Evolutionary conservation across 306 rosid genomes (phyloP).

Genomic region (Trifolium pratense): DNA sequence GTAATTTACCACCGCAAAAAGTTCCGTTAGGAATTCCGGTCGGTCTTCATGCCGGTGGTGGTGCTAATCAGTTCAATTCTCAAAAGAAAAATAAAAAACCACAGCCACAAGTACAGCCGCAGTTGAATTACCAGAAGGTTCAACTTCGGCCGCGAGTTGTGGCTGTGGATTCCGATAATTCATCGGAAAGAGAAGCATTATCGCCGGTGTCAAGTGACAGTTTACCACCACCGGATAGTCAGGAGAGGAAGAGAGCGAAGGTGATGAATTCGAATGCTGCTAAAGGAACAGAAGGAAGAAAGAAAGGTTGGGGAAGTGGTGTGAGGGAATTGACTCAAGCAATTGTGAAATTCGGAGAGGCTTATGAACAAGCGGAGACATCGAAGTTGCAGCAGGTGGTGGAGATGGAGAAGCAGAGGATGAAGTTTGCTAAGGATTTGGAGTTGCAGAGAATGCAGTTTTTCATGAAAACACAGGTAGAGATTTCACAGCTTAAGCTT

Average conservation of each 20-base stretch:
- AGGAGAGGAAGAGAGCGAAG: constrained; percentile 62
- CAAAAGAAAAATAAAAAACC: constrained; percentile 38
- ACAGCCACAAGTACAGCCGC: constrained; percentile 11
- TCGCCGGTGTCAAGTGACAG: constrained; percentile 79
- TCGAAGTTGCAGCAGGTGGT: constrained; percentile 85
- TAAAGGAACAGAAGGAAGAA: constrained; percentile 41
- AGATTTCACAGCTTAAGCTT: constrained; percentile 84
- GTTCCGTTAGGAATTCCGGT: constrained; percentile 80
- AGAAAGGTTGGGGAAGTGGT: constrained; percentile 67
- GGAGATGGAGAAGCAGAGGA: constrained; percentile 99
- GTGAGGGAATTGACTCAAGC: constrained; percentile 85
- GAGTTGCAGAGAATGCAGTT: constrained; percentile 98
- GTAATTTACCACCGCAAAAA: constrained; percentile 50
- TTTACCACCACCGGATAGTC: constrained; percentile 55
- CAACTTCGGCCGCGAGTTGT: constrained; percentile 52
- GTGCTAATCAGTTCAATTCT: constrained; percentile 47
- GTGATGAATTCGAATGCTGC: constrained; percentile 39
- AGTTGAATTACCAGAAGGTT: constrained; percentile 52
- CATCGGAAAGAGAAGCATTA: constrained; percentile 50
- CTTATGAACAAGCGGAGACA: constrained; percentile 89
- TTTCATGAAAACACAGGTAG: constrained; percentile 90
- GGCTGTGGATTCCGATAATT: constrained; percentile 42
- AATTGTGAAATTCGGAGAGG: constrained; percentile 86
- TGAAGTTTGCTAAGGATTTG: constrained; percentile 82
- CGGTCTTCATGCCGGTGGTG: constrained; percentile 43